A percentile compares a stretch with the other conserved stretches of the same genome.
These are phyloP conservation scores for Lasiodiplodia hormozganensis DNA, from an alignment of 2,329 filamentous ascomycete species.

Conservation along the genomic window DNA sequence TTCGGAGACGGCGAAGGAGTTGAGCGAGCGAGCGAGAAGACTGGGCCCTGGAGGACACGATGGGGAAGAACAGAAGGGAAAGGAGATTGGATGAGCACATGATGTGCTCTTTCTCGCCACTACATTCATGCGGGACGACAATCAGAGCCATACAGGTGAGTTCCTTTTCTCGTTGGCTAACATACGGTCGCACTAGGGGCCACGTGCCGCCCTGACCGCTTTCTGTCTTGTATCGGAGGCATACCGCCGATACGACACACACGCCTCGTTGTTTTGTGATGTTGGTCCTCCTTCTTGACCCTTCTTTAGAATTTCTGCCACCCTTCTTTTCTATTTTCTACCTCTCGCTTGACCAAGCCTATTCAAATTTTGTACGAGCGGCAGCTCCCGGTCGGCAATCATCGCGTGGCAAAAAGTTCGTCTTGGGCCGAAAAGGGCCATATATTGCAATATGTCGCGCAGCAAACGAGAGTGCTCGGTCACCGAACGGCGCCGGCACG, in stretches of 20 bases:
- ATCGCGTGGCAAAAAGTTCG: neutral
- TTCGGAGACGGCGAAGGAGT: neutral
- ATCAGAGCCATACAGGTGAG: neutral
- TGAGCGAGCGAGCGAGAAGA: neutral
- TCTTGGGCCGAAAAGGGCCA: neutral
- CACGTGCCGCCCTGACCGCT: conserved; percentile 3
- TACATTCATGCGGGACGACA: conserved; percentile 11
- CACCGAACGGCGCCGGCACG: conserved; percentile 1
- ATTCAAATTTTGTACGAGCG: neutral
- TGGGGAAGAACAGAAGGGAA: neutral
- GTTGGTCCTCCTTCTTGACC: neutral
- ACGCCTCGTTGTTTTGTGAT: neutral
- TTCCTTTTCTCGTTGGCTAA: neutral
- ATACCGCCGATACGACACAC: neutral
- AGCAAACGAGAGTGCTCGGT: neutral
- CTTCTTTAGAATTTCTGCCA: neutral
- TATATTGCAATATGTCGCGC: conserved; percentile 2
- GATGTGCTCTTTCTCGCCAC: conserved; percentile 8
- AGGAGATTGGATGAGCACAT: conserved; percentile 5
- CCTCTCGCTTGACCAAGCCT: neutral
- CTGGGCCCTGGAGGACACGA: neutral
- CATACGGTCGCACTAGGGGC: conserved; percentile 2
- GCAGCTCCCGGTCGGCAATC: conserved; percentile 10
- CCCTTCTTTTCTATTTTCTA: neutral
- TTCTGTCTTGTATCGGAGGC: neutral